Base-by-base conservation (phyloP, 73 alveolate species). In the Paramecium pentaurelia region DNA sequence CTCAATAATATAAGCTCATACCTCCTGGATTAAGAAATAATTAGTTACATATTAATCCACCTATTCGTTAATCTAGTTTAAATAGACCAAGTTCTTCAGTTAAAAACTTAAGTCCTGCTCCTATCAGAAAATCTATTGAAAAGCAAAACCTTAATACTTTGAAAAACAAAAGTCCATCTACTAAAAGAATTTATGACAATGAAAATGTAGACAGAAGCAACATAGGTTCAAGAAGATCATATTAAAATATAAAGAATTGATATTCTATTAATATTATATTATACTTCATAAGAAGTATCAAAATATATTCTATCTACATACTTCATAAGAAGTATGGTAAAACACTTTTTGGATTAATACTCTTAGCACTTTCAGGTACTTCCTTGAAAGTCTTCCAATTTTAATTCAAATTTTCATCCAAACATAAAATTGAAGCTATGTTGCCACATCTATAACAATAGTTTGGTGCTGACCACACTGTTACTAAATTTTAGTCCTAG, bases 401-500 rank as follows among this genome's bases (percentile, higher is more conserved):
- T 75, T 92, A 86, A 44, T 95, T 97, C 51, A 96, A 93, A 58
- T 97, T 97, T 68, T 93, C 96, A 93, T 95, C 97, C 20, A 97
- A 38, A 86, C 95, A 93, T 38, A 96, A 92, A 60, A 96, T 97
- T 7, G 99, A 92, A 25, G 99, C 99, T 18, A 94, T 96, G 73
- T 97, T 96, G 38, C 99, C 99, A 93, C 99, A 97, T 95, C 99
- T 95, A 92, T 97, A 97, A 87, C 99, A 97, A 88, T 98, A 98
- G 95, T 98, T 98, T 14, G 99, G 99, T 18, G 98, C 99, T 22
- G 98, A 95, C 99, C 99, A 97, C 86, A 97, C 99, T 6, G 99
- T 97, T 22, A 97, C 98, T n/a, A 97, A 94, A 42, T 94, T 94
- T 90, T 97, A 87, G 60, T 96, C 98, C 91, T 86, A 92, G 32